phyloP scores from a whole-genome alignment of 2,329 filamentous ascomycete species.

The Fusarium graminum region DNA sequence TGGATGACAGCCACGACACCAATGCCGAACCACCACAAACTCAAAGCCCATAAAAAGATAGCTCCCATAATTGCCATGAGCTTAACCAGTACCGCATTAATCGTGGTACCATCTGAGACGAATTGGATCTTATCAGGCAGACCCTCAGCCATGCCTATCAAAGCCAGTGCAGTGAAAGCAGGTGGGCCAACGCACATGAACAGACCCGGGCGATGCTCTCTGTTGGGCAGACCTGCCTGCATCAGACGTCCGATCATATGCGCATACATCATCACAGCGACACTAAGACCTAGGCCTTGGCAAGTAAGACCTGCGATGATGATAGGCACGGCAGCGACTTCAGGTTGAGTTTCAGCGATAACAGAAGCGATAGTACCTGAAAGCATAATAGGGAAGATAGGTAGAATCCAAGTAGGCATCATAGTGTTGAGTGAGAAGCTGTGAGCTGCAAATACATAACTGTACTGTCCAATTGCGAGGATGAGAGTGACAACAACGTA shows the following conservation, averaged over 20 bases:
- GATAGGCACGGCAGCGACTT: slow-evolving; percentile 69
- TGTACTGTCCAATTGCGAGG: slow-evolving; percentile 75
- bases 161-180: slow-evolving; percentile 76
- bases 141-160: slow-evolving; percentile 72
- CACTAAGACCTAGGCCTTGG: slow-evolving; percentile 76
- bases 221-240: slow-evolving; percentile 69
- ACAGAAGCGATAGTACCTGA: slow-evolving; percentile 77
- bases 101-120: slow-evolving; percentile 54
- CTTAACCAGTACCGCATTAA: slow-evolving; percentile 59
- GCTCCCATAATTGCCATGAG: slow-evolving; percentile 61
- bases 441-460: slow-evolving; percentile 71
- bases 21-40: slow-evolving; percentile 67
- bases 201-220: slow-evolving; percentile 74
- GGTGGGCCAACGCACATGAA: slow-evolving; percentile 82
- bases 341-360: slow-evolving; percentile 71
- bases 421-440: slow-evolving; percentile 72
- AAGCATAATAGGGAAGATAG: slow-evolving; percentile 82
- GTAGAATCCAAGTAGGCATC: slow-evolving; percentile 80
- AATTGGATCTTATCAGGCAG: slow-evolving; percentile 60
- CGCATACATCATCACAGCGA: slow-evolving; percentile 77
- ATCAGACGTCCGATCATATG: slow-evolving; percentile 78
- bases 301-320: slow-evolving; percentile 74
- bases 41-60: slow-evolving; percentile 75
- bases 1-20: slow-evolving; percentile 52
- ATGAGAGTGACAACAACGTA: slow-evolving; percentile 72